Base-by-base conservation (phyloP, 768 basidiomycete genomes). In the Hirschioporus abietinus region DNA sequence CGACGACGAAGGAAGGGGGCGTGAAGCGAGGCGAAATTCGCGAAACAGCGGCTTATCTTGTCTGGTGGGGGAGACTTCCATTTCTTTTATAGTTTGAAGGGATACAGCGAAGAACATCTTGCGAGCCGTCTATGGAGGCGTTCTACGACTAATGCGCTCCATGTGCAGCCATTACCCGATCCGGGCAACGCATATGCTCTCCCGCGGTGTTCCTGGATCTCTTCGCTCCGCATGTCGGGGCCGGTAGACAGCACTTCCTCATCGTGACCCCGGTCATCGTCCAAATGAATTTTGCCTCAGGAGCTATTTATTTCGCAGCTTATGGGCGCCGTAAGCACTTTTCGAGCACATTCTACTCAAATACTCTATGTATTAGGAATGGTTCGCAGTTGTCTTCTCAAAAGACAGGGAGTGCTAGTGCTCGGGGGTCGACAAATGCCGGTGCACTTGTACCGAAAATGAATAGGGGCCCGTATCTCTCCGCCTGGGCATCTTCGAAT, bases 21-120 rank as follows among this genome's bases (percentile, higher is more conserved):
- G 60, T n/a, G 23, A 61, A 61, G 60, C 24, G 60, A 61, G 30
- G 60, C 12, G 42, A 20, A 52, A 52, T 12, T 52, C 42, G 42
- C 42, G 12, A 30, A 30, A 52, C 42, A 20, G 20, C 42, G 42
- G 42, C 42, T 52, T 52, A 52, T 52, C 42, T 52, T 52, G 15
- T 52, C 15, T 52, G 42, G 30, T 30, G 30, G 30, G n/a, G 8
- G 30, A 30, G 30, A 30, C 42, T 52, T 52, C 42, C 42, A 52
- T 52, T 52, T 52, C 42, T 20, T 52, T 52, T 52, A 52, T 52
- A 52, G 42, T 15, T 52, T 52, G 20, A 20, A 52, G 42, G 20
- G 6, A 6, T 15, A 20, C 12, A 20, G 12, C 42, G 42, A 12
- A 52, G 20, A 52, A 52, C 42, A 52, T 52, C 30, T 30, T 8